Conservation (phyloP, 371 early-diverging fungal species). For the Rhizopus sp. region DNA sequence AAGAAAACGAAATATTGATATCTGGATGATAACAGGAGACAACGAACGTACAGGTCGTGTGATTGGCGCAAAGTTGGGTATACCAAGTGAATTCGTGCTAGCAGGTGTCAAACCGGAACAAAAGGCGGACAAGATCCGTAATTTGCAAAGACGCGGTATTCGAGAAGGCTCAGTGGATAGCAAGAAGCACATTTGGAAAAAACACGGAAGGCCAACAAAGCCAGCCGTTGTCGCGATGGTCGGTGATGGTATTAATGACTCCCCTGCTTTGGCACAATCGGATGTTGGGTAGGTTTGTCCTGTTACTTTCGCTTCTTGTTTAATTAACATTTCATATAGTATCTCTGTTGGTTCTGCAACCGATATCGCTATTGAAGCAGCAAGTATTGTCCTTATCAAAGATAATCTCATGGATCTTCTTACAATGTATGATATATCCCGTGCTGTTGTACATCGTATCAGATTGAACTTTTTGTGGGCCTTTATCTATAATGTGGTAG, state of each 20-base stretch:
- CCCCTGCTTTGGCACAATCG: conserved; percentile 86
- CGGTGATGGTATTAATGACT: conserved; percentile 97
- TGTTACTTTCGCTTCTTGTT: neutral
- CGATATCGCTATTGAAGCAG: conserved; percentile 81
- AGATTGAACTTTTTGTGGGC: conserved; percentile 83
- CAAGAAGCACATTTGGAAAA: conserved; percentile 1
- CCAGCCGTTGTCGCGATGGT: conserved; percentile 84
- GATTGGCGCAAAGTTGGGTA: conserved; percentile 62
- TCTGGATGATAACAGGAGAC: conserved; percentile 79
- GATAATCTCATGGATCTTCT: conserved; percentile 72
- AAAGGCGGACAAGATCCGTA: conserved; percentile 66
- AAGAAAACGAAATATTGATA: conserved; percentile 54
- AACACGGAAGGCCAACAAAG: conserved; percentile 58
- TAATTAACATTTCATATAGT: conserved; percentile 8
- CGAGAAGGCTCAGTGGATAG: neutral
- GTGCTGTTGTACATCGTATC: conserved; percentile 68
- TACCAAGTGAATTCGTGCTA: conserved; percentile 49
- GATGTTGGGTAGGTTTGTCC: conserved; percentile 67
- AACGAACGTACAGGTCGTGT: conserved; percentile 59
- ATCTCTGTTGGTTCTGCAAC: conserved; percentile 77
- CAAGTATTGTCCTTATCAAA: conserved; percentile 72
- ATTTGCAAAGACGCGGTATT: conserved; percentile 50
- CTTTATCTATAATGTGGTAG: conserved; percentile 72
- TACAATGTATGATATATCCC: conserved; percentile 66
- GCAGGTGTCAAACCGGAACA: conserved; percentile 69